A percentile compares a stretch with the other conserved stretches of the same genome.
phyloP scores from a whole-genome alignment of 1,284 basidiomycete species.

The Apiotrichum sp. region DNA sequence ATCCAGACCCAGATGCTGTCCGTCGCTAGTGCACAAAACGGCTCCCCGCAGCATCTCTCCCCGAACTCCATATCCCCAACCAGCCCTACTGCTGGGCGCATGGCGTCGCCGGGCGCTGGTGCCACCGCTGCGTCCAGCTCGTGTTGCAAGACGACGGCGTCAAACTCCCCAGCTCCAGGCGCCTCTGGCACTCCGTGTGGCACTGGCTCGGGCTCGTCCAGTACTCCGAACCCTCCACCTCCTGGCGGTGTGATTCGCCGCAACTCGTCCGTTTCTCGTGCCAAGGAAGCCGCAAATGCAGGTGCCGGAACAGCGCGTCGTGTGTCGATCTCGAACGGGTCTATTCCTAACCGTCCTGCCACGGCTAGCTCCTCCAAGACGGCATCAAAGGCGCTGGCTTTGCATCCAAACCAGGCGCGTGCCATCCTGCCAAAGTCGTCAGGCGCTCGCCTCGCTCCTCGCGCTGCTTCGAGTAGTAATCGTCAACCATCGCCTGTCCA shows the following conservation, averaged over 20 bases:
- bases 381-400: constrained; percentile 29
- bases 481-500: constrained; percentile 14
- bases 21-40: not conserved
- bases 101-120: constrained; percentile 1
- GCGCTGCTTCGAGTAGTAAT: constrained; percentile 6
- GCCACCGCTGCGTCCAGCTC: not conserved
- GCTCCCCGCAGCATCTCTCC: not conserved
- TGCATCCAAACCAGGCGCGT: constrained; percentile 26
- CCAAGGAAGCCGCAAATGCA: constrained; percentile 13
- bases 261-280: constrained; percentile 16
- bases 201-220: too few species aligned
- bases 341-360: constrained; percentile 3
- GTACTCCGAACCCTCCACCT: too few species aligned
- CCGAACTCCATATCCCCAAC: constrained; percentile 2
- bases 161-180: too few species aligned
- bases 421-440: constrained; percentile 30
- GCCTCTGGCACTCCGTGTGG: too few species aligned
- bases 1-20: not conserved
- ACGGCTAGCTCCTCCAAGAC: constrained; percentile 21
- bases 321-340: constrained; percentile 21
- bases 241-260: constrained; percentile 3
- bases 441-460: constrained; percentile 7
- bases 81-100: not conserved
- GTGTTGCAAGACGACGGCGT: not conserved
- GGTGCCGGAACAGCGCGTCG: constrained; percentile 14